Conservation (phyloP, 2,329 filamentous ascomycete species). For the Huntiella omanensis region DNA sequence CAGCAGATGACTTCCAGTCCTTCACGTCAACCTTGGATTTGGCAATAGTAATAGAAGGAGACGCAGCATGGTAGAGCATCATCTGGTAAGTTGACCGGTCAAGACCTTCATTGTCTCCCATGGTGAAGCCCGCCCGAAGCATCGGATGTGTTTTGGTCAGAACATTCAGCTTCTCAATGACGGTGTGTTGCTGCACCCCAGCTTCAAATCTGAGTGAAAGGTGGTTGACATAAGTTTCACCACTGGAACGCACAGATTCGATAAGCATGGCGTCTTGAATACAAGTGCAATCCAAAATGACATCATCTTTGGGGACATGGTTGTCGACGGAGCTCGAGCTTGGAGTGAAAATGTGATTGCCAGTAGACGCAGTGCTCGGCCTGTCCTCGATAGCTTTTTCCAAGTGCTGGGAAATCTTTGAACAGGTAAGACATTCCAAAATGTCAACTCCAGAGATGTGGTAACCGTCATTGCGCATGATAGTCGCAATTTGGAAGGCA, state of each 20-base stretch:
- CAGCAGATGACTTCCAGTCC: conserved; percentile 21
- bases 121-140: conserved; percentile 54
- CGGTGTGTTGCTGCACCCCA: conserved; percentile 18
- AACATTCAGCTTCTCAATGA: conserved; percentile 40
- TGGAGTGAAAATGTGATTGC: neutral
- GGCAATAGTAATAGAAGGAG: neutral
- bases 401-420: neutral
- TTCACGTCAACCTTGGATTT: conserved; percentile 16
- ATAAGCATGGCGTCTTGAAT: conserved; percentile 66
- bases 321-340: neutral
- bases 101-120: conserved; percentile 20
- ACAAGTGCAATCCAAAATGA: conserved; percentile 39
- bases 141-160: conserved; percentile 44
- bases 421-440: conserved; percentile 26
- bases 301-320: conserved; percentile 1
- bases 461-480: conserved; percentile 41
- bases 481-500: conserved; percentile 55
- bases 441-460: conserved; percentile 52
- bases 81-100: conserved; percentile 1
- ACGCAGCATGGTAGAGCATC: neutral
- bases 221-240: conserved; percentile 58
- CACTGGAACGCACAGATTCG: conserved; percentile 49
- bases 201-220: conserved; percentile 33
- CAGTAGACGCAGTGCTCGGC: neutral
- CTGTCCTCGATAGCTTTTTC: neutral